Base-by-base conservation (phyloP, 805 yeast species). In the Sugiyamaella valdiviana region DNA sequence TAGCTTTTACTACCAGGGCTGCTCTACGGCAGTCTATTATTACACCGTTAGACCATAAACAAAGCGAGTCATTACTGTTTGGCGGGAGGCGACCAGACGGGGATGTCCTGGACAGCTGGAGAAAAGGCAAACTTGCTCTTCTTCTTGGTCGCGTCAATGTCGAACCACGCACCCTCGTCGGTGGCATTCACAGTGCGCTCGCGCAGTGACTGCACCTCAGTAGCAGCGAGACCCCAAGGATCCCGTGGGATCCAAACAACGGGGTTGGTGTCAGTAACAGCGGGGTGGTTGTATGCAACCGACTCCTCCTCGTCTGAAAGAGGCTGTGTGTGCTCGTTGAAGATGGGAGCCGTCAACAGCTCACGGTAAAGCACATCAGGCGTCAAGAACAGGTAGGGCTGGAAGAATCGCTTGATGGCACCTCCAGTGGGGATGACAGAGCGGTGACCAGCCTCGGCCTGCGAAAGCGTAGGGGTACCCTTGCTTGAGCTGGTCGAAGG, bases 161-260 rank as follows among this genome's bases (percentile, higher is more conserved):
- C 68, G 49, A 85, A 78, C 42, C 69, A 64, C 0, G 96, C 78
- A 56, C 83, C 82, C 42, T 75, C 80, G 62, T 89, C 95, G 47
- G 78, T 71, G 44, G 85, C 79, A 15, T 76, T 73, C 42, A 88
- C 77, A 6, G 79, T 71, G 1, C 72, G 75, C 17, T 69, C 63
- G 9, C 59, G 58, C 45, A 86, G 73, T 38, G 78, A 70, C 36
- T 74, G 75, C 19, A 85, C 80, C 57, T 82, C 80, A 12, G 60
- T 62, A 1, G 72, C 67, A 0, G 95, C 84, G 57, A 87, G 76
- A 1, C 98, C 98, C 77, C 80, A 78, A 7, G 86, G 83, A 64
- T 91, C 99, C 50, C 72, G 71, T n/a, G 97, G 95, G 59, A 91
- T 79, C 99, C 99, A 91, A 17, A 91, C 68, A n/a, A 73, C 71